phyloP scores from a whole-genome alignment of 192 early-diverging fungal species.

The Umbelopsis sp. region DNA sequence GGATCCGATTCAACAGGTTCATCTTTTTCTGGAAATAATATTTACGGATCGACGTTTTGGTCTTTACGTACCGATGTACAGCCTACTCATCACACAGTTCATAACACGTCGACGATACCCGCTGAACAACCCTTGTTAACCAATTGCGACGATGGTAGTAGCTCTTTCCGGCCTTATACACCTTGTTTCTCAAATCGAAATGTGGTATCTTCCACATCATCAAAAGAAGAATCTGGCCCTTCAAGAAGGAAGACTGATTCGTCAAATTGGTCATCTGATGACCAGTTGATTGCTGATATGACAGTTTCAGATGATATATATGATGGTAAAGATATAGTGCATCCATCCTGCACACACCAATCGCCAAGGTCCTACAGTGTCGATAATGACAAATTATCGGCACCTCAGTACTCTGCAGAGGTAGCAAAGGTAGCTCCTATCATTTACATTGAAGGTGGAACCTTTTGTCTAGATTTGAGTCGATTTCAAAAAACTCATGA shows the following conservation, averaged over 20 bases:
- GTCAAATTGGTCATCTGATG: constrained; percentile 18
- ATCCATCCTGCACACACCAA: background rate
- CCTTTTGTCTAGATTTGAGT: constrained; percentile 29
- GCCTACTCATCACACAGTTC: background rate
- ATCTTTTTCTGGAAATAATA: constrained; percentile 1
- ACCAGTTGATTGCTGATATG: constrained; percentile 15
- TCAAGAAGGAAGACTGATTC: background rate
- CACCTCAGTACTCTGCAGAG: background rate
- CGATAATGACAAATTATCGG: background rate
- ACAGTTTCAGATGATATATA: background rate
- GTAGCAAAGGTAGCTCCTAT: constrained; percentile 20
- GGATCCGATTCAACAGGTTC: background rate
- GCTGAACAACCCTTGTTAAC: background rate
- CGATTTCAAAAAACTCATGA: background rate
- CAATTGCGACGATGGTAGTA: background rate
- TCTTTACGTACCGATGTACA: background rate
- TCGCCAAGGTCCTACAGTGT: background rate
- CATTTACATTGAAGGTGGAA: constrained; percentile 31
- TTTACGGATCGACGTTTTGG: background rate
- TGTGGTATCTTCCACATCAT: constrained; percentile 2
- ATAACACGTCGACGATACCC: background rate
- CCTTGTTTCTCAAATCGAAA: constrained; percentile 8
- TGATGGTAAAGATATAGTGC: background rate
- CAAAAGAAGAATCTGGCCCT: background rate
- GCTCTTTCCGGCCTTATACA: background rate